phyloP scores from a whole-genome alignment of 805 yeast genomes.

The Candida vaughaniae region DNA sequence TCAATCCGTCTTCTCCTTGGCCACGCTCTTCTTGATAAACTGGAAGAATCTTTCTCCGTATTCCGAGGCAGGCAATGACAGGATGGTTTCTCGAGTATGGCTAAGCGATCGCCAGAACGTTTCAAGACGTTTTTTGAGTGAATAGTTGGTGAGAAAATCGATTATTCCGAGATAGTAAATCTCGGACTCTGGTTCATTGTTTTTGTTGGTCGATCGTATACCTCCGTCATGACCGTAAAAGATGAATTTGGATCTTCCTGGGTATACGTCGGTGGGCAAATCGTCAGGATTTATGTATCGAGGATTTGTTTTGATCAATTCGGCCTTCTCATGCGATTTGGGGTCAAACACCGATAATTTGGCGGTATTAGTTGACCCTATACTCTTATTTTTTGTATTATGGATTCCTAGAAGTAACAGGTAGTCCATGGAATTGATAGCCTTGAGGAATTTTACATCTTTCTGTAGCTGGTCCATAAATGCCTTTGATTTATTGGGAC shows the following conservation, averaged over 20 bases:
- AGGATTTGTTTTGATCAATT: constrained; percentile 47
- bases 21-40: constrained; percentile 52
- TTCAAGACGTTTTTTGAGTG: constrained; percentile 72
- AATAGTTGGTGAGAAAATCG: constrained; percentile 85
- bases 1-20: constrained; percentile 2
- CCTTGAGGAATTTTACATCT: constrained; percentile 72
- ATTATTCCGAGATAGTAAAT: constrained; percentile 91
- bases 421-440: constrained; percentile 91
- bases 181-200: constrained; percentile 58
- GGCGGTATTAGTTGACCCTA: constrained; percentile 9
- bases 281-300: constrained; percentile 41
- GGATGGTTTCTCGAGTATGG: constrained; percentile 66
- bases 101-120: constrained; percentile 79
- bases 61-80: constrained; percentile 88
- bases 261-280: constrained; percentile 43
- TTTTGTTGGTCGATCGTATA: constrained; percentile 64
- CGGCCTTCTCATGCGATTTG: constrained; percentile 35
- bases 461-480: constrained; percentile 68
- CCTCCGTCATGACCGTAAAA: constrained; percentile 88
- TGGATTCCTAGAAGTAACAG: constrained; percentile 87
- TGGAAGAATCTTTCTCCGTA: constrained; percentile 83
- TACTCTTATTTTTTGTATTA: constrained; percentile 56
- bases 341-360: constrained; percentile 45
- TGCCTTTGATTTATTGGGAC: constrained; percentile 61
- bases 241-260: constrained; percentile 49